Evolutionary conservation across 108 stramenopile genomes (phyloP), one percentile per base, ranked within the genome.

Genomic region (Cyclostephanos invisitatus): DNA sequence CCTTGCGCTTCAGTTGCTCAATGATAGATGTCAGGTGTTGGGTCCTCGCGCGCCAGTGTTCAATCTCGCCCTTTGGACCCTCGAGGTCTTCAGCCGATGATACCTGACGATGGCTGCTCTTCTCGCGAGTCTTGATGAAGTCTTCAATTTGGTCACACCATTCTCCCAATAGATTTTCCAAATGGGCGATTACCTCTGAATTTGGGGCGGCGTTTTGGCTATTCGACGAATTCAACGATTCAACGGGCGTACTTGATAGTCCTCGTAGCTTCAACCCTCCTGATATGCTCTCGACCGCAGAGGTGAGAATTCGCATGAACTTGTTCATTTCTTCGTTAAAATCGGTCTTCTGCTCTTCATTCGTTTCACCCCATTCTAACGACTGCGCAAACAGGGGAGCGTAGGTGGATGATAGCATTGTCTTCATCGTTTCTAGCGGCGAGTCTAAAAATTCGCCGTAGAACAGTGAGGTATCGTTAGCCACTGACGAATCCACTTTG

Each of bases 131-230:
- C 55, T 87, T 81, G 32, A 94, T 73, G 75, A 92, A 93, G 9
- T 56, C 51, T 70, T 91, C 94, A 51, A 95, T 94, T 61, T 92
- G 85, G 56, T 85, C 61, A 73, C 96, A 96, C 96, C 96, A 96
- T 61, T 90, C 87, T 70, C 87, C 92, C 28, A 96, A 62, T 24
- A 95, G 82, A 20, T 68, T 64, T 64, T 95, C 90, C 37, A 92
- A 86, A 46, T 89, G 70, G 20, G 78, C 80, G 5, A 96, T 70
- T 4, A 85, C 64, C 57, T 91, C 89, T 15, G 87, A 87, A 35
- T 83, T 76, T 47, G 67, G 67, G 10, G 47, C 29, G 27, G 85
- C 64, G 10, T 72, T 77, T 20, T 73, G 67, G 24, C 53, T 63
- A 57, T 76, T 70, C 36, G 65, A 64, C n/a, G 63, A 20, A 65